These are phyloP conservation scores for Moesziomyces parantarcticus DNA, from an alignment of 1,284 basidiomycete species.

Conservation along the genomic window DNA sequence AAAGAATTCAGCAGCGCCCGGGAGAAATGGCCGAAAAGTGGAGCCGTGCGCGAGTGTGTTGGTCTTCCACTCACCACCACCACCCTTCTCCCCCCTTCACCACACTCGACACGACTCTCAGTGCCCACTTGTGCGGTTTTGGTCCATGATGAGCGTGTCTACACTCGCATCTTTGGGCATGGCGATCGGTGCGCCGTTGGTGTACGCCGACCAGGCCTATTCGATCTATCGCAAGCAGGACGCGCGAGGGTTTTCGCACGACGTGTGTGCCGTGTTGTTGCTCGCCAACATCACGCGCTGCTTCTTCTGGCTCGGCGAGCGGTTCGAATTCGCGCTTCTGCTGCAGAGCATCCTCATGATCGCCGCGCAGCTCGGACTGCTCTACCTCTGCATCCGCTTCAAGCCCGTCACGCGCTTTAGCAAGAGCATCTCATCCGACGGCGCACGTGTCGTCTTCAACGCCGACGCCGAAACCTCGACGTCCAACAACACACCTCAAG, in stretches of 20 bases:
- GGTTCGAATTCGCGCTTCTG: conserved; percentile 77
- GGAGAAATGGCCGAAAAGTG: no score
- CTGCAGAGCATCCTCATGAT: conserved; percentile 68
- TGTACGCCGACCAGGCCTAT: conserved; percentile 62
- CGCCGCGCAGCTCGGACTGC: conserved; percentile 70
- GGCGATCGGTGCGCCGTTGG: conserved; percentile 59
- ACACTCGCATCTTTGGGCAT: conserved; percentile 39
- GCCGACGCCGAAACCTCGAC: not conserved
- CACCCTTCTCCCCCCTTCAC: not conserved
- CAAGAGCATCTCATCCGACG: conserved; percentile 39
- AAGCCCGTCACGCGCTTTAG: conserved; percentile 51
- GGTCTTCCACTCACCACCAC: not conserved
- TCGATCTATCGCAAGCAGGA: conserved; percentile 69
- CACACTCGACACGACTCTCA: not conserved
- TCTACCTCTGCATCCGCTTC: conserved; percentile 71
- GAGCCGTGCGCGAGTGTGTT: no score
- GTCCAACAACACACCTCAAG: not conserved
- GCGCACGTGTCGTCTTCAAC: conserved; percentile 39
- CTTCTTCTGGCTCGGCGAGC: conserved; percentile 81
- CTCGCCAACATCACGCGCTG: conserved; percentile 60
- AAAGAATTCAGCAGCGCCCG: not conserved
- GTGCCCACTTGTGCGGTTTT: no score
- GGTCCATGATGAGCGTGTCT: conserved; percentile 29
- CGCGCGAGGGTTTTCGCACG: conserved; percentile 80
- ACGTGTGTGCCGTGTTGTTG: conserved; percentile 59